These are phyloP conservation scores for Alternaria brassicae DNA, from an alignment of 2,329 filamentous ascomycete genomes.

Conservation along the genomic window DNA sequence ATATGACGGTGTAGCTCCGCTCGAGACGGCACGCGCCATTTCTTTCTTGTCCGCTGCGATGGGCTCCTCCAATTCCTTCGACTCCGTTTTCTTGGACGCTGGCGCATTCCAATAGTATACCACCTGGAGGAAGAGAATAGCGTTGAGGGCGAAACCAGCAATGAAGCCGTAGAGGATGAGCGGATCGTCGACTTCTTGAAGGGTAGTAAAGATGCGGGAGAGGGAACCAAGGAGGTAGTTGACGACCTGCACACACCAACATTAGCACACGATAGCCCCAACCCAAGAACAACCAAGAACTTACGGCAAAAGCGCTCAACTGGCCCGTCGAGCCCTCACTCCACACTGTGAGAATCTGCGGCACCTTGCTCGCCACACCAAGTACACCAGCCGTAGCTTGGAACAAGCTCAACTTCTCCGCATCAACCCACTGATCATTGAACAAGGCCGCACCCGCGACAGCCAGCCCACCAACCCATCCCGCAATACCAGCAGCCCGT, in stretches of 20 bases:
- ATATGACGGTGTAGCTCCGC: conserved; percentile 42
- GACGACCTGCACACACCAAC: conserved; percentile 72
- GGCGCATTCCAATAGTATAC: conserved; percentile 89
- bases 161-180: conserved; percentile 95
- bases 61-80: conserved; percentile 51
- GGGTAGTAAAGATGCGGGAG: conserved; percentile 93
- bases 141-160: conserved; percentile 88
- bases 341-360: conserved; percentile 89
- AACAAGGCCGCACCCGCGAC: conserved; percentile 75
- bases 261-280: background rate
- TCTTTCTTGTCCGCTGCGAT: conserved; percentile 44
- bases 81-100: conserved; percentile 37
- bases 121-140: conserved; percentile 87
- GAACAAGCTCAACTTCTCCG: conserved; percentile 72
- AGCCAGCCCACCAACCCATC: conserved; percentile 80
- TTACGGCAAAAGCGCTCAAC: conserved; percentile 92
- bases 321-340: conserved; percentile 89
- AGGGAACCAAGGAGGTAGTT: conserved; percentile 95
- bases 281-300: conserved; percentile 46
- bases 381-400: conserved; percentile 85
- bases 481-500: conserved; percentile 70
- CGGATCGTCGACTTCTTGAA: conserved; percentile 97
- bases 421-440: conserved; percentile 67
- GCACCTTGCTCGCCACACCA: conserved; percentile 88
- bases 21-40: conserved; percentile 45